These are phyloP conservation scores for Aspergillus nanangensis DNA, from an alignment of 495 filamentous ascomycete species.

Conservation along the genomic window DNA sequence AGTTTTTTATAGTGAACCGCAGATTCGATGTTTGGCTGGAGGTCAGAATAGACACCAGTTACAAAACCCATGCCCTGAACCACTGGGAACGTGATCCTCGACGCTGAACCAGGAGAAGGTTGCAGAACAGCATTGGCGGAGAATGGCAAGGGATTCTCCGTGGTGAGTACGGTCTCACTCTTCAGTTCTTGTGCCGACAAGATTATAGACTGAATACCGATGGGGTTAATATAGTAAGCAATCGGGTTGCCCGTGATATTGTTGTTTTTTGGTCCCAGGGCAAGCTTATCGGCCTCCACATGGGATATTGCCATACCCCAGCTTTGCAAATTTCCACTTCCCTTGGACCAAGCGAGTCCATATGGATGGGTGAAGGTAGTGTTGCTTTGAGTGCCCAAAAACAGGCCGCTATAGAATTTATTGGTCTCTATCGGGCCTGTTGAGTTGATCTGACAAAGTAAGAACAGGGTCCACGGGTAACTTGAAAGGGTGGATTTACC, in stretches of 20 bases:
- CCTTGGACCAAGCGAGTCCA: constrained; percentile 71
- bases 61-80: constrained; percentile 90
- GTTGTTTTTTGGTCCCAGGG: constrained; percentile 49
- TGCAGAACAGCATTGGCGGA: constrained; percentile 69
- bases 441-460: constrained; percentile 26
- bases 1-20: constrained; percentile 69
- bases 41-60: constrained; percentile 69
- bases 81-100: constrained; percentile 70
- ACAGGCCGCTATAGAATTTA: constrained; percentile 92
- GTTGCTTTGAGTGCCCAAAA: constrained; percentile 67
- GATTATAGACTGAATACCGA: constrained; percentile 75
- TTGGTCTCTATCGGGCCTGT: constrained; percentile 66
- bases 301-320: constrained; percentile 79
- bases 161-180: constrained; percentile 53
- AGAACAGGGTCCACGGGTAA: constrained; percentile 3
- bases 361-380: constrained; percentile 84
- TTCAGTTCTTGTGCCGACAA: constrained; percentile 74
- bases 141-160: constrained; percentile 60
- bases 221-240: constrained; percentile 74
- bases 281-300: constrained; percentile 58
- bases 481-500: constrained; percentile 34
- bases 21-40: constrained; percentile 68
- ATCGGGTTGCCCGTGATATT: constrained; percentile 53
- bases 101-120: constrained; percentile 42
- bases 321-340: constrained; percentile 58